Evolutionary conservation across 208 protist species (phyloP).

Genomic region (Polymyxa betae): DNA sequence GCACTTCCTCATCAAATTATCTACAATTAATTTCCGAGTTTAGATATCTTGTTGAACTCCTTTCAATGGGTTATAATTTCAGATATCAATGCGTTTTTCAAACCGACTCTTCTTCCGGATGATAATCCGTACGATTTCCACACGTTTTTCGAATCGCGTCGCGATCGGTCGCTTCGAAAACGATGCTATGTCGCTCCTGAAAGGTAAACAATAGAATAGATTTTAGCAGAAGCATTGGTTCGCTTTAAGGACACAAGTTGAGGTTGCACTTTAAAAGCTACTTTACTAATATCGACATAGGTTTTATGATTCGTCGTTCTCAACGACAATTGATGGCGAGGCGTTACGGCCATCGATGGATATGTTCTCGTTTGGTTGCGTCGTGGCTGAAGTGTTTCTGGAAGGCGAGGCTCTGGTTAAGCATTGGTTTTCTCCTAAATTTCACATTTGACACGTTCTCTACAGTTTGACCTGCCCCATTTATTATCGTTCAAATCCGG

Average conservation of each 20-base stretch:
- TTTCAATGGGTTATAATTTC: slow-evolving; percentile 6
- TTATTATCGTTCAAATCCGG: neutral
- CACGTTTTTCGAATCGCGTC: slow-evolving; percentile 22
- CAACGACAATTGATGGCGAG: neutral
- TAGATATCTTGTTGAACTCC: slow-evolving; percentile 11
- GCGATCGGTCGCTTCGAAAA: neutral
- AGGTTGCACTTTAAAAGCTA: too few species aligned
- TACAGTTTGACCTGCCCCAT: slow-evolving; percentile 41
- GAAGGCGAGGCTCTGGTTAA: neutral
- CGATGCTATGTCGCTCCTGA: slow-evolving; percentile 28
- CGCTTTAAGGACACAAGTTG: too few species aligned
- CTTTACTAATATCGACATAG: neutral
- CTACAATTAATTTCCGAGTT: neutral
- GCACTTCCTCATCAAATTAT: neutral
- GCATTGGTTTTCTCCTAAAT: neutral
- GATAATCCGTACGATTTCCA: slow-evolving; percentile 44
- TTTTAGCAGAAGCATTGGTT: too few species aligned
- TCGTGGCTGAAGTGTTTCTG: slow-evolving; percentile 34
- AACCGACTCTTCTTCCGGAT: neutral
- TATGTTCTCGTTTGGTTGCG: slow-evolving; percentile 30
- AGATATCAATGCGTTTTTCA: neutral
- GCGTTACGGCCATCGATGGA: slow-evolving; percentile 21
- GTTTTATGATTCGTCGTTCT: neutral
- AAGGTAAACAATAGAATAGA: too few species aligned
- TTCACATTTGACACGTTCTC: too few species aligned